These are phyloP conservation scores for Astragalus membranaceus DNA, from an alignment of 306 rosid genomes.

Conservation along the genomic window DNA sequence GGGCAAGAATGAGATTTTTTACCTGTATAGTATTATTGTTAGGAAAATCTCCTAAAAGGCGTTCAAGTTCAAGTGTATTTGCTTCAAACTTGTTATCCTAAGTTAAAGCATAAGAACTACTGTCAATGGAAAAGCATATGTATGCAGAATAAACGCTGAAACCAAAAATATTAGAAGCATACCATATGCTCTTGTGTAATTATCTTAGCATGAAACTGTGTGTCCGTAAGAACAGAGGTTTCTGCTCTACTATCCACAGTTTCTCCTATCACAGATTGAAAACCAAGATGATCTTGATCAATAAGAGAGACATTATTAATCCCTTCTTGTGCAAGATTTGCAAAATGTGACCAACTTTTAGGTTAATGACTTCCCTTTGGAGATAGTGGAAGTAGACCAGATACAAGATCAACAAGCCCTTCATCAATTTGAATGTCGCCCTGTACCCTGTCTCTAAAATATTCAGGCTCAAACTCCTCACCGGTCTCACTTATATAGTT, in stretches of 20 bases:
- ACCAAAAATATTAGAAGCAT: slow-evolving; percentile 3
- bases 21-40: slow-evolving; percentile 72
- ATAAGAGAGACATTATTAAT: slow-evolving; percentile 59
- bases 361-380: slow-evolving; percentile 68
- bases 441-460: slow-evolving; percentile 68
- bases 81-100: slow-evolving; percentile 55
- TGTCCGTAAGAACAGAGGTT: slow-evolving; percentile 32
- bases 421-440: slow-evolving; percentile 72
- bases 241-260: slow-evolving; percentile 24
- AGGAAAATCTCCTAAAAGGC: slow-evolving; percentile 52
- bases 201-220: slow-evolving; percentile 48
- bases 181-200: slow-evolving; percentile 55
- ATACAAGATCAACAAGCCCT: slow-evolving; percentile 57
- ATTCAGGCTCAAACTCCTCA: slow-evolving; percentile 76
- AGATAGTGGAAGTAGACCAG: slow-evolving; percentile 32
- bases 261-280: slow-evolving; percentile 39
- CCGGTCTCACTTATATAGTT: slow-evolving; percentile 76
- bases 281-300: slow-evolving; percentile 69
- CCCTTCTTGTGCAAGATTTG: slow-evolving; percentile 64
- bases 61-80: slow-evolving; percentile 41
- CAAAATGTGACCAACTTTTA: slow-evolving; percentile 71
- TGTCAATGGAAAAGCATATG: slow-evolving; percentile 21
- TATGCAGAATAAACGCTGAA: slow-evolving; percentile 14
- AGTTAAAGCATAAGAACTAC: slow-evolving; percentile 15
- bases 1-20: slow-evolving; percentile 5